Percentiles rank a stretch among this genome's conserved stretches.
Conservation (phyloP, 331 rosid species). For the Acacia concinna region DNA sequence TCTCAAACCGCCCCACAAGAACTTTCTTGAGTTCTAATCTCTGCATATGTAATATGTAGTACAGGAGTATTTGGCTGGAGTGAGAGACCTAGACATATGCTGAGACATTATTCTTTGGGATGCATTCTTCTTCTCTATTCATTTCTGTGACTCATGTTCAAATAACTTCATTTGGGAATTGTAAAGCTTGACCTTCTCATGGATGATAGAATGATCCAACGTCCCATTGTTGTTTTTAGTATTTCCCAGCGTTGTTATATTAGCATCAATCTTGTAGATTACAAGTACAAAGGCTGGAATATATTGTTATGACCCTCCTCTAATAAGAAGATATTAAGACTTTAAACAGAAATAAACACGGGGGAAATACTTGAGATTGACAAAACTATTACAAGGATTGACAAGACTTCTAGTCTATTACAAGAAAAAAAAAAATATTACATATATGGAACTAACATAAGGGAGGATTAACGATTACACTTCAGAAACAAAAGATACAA, state of each 20-base stretch:
- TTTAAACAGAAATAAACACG: too few species aligned
- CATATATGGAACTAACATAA: too few species aligned
- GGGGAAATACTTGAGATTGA: too few species aligned
- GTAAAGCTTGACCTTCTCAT: slow-evolving; percentile 1
- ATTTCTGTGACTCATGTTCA: background rate
- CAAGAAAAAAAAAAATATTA: too few species aligned
- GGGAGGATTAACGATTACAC: too few species aligned
- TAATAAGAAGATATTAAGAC: too few species aligned
- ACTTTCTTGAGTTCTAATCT: background rate
- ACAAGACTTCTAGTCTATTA: too few species aligned
- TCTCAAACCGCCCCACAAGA: background rate
- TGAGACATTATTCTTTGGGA: background rate
- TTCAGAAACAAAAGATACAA: too few species aligned
- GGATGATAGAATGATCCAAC: background rate
- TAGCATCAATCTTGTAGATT: background rate
- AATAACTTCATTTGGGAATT: background rate
- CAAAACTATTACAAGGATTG: too few species aligned
- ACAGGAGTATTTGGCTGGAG: background rate
- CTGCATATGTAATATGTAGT: background rate
- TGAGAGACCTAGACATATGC: background rate
- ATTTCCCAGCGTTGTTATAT: background rate
- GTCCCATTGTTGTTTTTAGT: background rate
- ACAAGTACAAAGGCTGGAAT: background rate
- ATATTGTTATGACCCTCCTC: too few species aligned
- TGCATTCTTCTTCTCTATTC: background rate